Conservation (phyloP, 306 rosid species). For the Ochetophila trinervis region DNA sequence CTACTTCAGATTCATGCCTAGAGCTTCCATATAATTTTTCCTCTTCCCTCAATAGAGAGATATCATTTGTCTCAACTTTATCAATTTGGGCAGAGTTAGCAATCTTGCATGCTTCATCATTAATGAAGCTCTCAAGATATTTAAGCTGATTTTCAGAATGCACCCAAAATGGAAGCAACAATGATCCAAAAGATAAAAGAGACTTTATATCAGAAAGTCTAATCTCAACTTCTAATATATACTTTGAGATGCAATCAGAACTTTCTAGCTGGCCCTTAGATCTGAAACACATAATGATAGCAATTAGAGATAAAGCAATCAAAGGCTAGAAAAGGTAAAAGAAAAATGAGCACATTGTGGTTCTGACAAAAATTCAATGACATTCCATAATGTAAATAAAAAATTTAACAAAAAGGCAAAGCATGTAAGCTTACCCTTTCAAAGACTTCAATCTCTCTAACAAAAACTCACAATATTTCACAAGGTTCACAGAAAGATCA, state of each 20-base stretch:
- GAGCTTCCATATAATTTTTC: conserved; percentile 27
- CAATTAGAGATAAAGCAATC: conserved; percentile 2
- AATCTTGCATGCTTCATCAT: conserved; percentile 43
- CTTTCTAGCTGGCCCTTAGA: conserved; percentile 38
- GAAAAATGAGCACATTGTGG: conserved; percentile 4
- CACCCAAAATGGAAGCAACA: conserved; percentile 85
- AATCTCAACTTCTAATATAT: conserved; percentile 69
- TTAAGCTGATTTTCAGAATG: conserved; percentile 74
- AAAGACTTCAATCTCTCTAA: conserved; percentile 67
- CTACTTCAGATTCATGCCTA: conserved; percentile 33
- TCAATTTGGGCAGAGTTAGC: conserved; percentile 24
- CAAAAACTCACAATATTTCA: conserved; percentile 49
- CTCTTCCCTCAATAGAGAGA: conserved; percentile 28
- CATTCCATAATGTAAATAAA: background rate
- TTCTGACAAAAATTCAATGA: background rate
- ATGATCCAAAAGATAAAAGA: conserved; percentile 55
- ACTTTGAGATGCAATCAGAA: conserved; percentile 45
- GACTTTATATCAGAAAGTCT: conserved; percentile 78
- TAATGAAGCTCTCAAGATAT: conserved; percentile 57
- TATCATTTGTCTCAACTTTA: conserved; percentile 38
- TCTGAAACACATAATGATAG: conserved; percentile 43
- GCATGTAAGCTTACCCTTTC: conserved; percentile 43
- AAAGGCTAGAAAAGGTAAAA: background rate
- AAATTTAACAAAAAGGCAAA: conserved; percentile 19
- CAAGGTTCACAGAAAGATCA: conserved; percentile 53